Evolutionary conservation across 2,329 filamentous ascomycete genomes (phyloP), one percentile per base, ranked within the genome.

Genomic region (Penicillium sp.): DNA sequence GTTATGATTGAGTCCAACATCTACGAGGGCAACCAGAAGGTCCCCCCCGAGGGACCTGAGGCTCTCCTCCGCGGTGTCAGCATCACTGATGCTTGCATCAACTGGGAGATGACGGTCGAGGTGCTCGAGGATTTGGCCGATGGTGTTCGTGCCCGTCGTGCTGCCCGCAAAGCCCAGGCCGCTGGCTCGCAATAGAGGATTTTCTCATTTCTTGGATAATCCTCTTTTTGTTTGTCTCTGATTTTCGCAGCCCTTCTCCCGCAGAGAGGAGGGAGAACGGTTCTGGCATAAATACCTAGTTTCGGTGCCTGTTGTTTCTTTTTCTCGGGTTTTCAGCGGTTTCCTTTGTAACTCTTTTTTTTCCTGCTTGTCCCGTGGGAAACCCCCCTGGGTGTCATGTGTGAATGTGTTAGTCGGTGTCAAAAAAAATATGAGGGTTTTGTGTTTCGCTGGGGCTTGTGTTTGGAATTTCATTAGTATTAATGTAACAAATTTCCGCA

Each of bases 1-100:
- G 91, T 97, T 70, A 99, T 99, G 93, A 96, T 99, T 66, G 93
- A 99, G 80, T 96, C 91, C 70, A 93, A 97, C 78, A 93, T 97
- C 81, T 86, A 93, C 74, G 94, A 96, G 78, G 86, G 84, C 67
- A 90, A 87, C 80, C 88, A 91, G 71, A 96, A 96, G 79, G 90
- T 96, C 1, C 91, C 91, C 0, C 74, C 86, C 1, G 90, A 95
- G 74, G 93, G 92, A 8, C 88, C 89, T 7, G 73, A 84, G 1
- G 89, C 76, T 7, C 81, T 97, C 47, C 90, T 91, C 80, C 91
- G 90, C 77, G 92, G 92, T 63, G 89, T 97, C 68, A 93, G 88
- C 74, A 97, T 97, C 76, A 97, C 92, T 1, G 92, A 97, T 74
- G 93, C 92, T 52, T 99, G 93, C 78, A 96, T 99, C 70, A 81